Evolutionary conservation across 176 grass and related monocot genomes (phyloP), one percentile per base, ranked within the genome.

Genomic region (Phoenix roebelenii): DNA sequence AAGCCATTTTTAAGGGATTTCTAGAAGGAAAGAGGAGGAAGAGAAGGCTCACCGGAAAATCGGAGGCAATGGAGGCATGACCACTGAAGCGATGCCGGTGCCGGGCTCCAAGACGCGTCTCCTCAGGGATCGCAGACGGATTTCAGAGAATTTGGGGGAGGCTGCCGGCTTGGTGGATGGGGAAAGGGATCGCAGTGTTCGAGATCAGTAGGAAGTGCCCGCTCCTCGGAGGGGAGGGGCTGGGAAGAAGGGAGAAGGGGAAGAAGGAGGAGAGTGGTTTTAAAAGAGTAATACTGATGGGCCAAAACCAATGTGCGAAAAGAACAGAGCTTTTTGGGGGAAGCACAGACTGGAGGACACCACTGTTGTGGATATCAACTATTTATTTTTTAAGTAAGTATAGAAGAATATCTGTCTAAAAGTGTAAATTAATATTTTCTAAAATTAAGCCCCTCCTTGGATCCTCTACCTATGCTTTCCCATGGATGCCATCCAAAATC

Each of bases 11-110:
- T 25, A 67, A 20, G 25, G 19, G 60, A 29, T 69, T 30, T 16
- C 44, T 15, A 28, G 4, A 23, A 24, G 54, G 7, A 61, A 16
- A 54, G 55, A 39, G 20, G 23, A 60, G 17, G 17, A 54, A 65
- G 55, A 3, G 20, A 24, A 29, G 55, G 58, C 32, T 70, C 25
- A 76, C 73, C 61, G 19, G 15, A 51, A 59, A 55, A 77, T 77
- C 57, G 69, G 15, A 23, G 19, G 49, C 65, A 59, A 58, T 62
- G 35, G 10, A 44, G 35, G 1, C 12, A 44, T 44, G 35, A 44
- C 6, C 35, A 44, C 35, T 44, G 5, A 44, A 44, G 35, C 35
- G 35, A 12, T 9, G 35, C 35, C 10, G 10, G 0, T 44, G 35
- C 7, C 5, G 48, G 59, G 32, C 53, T 25, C 52, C 56, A 30